Evolutionary conservation across 2,329 filamentous ascomycete species (phyloP), one percentile per base, ranked within the genome.

Genomic region (Fusarium graminum): DNA sequence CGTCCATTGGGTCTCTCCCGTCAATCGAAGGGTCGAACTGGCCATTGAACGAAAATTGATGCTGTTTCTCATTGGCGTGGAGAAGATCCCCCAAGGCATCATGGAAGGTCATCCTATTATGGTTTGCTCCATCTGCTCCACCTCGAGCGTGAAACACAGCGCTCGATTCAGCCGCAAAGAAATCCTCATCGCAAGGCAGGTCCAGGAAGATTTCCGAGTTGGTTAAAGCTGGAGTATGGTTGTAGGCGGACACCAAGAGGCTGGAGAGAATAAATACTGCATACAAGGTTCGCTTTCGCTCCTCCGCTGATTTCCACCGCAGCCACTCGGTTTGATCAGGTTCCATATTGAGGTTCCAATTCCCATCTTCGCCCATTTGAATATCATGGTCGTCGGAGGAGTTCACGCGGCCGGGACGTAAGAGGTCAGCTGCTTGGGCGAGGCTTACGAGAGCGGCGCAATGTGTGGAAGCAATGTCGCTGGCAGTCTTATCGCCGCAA

Each of bases 201-300:
- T 97, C 92, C 26, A 97, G 85, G 52, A 89, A 85, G 51, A 98
- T 94, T 76, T 99, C 94, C 0, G 94, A 97, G 76, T 98, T 98
- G 42, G 94, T 93, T 72, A 99, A 84, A 2, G 92, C 90, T 8
- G 94, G 95, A 2, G 92, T 88, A 75, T 97, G 93, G 76, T 97
- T 97, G 80, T 97, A 97, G 4, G 93, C 92, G 4, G 92, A 93
- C 16, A 97, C 93, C 14, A 97, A 83, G 42, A 98, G 84, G 76
- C 94, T 97, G 4, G 94, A 97, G 47, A 98, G 84, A 59, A 92
- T 90, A 78, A 97, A 98, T 58, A 98, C 91, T 44, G 91, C 89
- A 75, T 94, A 98, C 29, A 97, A 86, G 1, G 94, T 97, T 55
- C 94, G 90, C 80, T 97, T 98, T 49, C 93, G 90, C 79, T 97